Base-by-base conservation (phyloP, 2,329 filamentous ascomycete genomes). In the Boeremia lycopersici region DNA sequence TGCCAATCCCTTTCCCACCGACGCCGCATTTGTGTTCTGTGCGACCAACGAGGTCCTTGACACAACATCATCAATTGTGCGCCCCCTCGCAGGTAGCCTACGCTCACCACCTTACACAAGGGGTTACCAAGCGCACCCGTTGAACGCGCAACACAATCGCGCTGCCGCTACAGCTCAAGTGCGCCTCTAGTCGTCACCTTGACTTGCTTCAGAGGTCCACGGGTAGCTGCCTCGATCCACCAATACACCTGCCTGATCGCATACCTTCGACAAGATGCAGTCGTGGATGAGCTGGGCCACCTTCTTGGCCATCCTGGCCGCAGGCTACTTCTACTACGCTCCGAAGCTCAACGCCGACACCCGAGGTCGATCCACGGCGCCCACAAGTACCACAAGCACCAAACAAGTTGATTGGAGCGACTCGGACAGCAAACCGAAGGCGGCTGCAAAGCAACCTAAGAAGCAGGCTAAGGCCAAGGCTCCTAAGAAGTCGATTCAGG, bases 401-500 rank as follows among this genome's bases (percentile, higher is more conserved):
- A 56, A 63, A 26, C 66, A 65, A 39, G 54, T 62, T 11, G 53
- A 66, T 35, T 72, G 70, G 70, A 51, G 26, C 23, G 68, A 72
- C n/a, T 49, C 62, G 5, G 70, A 73, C 35, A 59, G 47, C 36
- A 69, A 68, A 44, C 40, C 67, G 29, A 73, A 73, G 58, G 47
- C 56, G 9, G 57, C 54, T 34, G 53, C 64, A 4, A 67, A 72
- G 61, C 39, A 56, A 23, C 56, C 61, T 26, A 55, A 64, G 10
- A 66, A 71, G 61, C 35, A 51, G 31, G 47, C 61, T n/a, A 72
- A 74, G 61, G 56, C 60, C 17, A 72, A 74, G 63, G 66, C 66
- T 25, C 66, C 72, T 26, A 74, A 74, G 62, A 74, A 74, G 62
- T 69, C 69, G 11, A 68, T 67, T 51, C 71, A 74, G 67, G 63